These are phyloP conservation scores for Xylaria sp. DNA, from an alignment of 2,329 filamentous ascomycete species.

Conservation along the genomic window DNA sequence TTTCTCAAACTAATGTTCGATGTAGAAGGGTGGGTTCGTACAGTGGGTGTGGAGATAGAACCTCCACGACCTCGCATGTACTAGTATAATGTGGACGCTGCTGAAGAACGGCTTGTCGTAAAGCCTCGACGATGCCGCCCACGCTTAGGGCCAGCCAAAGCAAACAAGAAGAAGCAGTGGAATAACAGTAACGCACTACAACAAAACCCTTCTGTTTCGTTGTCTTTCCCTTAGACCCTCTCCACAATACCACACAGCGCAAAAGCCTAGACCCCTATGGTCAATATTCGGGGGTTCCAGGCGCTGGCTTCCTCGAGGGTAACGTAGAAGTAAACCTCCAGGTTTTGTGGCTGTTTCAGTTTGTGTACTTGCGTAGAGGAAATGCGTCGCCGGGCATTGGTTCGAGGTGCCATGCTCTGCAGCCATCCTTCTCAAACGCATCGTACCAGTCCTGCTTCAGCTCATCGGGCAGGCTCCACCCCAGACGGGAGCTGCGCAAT, in stretches of 20 bases:
- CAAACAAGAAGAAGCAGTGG: not conserved
- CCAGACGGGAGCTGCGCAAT: conserved; percentile 54
- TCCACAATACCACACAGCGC: conserved; percentile 5
- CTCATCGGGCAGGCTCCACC: conserved; percentile 54
- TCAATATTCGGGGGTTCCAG: conserved; percentile 2
- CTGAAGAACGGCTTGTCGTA: not conserved
- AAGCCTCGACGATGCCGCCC: not conserved
- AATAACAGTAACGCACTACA: not conserved
- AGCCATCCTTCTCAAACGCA: conserved; percentile 50
- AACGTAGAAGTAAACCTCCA: conserved; percentile 9
- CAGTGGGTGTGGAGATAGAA: not conserved
- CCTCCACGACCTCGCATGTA: not conserved
- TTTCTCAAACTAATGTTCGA: not conserved
- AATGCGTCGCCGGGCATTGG: conserved; percentile 64
- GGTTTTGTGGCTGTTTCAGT: conserved; percentile 41
- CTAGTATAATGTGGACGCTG: not conserved
- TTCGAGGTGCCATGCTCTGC: conserved; percentile 59
- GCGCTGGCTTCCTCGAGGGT: conserved; percentile 2
- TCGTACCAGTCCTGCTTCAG: conserved; percentile 54
- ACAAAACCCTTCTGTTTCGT: not conserved
- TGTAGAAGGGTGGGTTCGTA: not conserved
- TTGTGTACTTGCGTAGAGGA: conserved; percentile 57
- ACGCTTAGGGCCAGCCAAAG: not conserved
- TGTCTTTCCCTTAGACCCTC: not conserved
- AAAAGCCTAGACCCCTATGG: conserved; percentile 2